Evolutionary conservation across 1,284 basidiomycete genomes (phyloP), one percentile per base, ranked within the genome.

Genomic region (Moesziomyces parantarcticus): DNA sequence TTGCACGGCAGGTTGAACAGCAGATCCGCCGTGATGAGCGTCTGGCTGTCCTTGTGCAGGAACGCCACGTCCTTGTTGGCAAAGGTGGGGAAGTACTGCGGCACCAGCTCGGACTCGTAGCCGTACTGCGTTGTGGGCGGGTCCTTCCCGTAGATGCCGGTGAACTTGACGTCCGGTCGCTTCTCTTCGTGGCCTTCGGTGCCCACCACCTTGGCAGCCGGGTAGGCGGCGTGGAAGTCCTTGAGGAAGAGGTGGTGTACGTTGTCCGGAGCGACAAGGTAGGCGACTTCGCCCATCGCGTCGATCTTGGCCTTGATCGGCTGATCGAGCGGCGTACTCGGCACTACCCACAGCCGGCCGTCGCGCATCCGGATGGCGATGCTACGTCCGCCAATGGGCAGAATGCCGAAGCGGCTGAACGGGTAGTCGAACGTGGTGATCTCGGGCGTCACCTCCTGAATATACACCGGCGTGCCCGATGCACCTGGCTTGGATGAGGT

Each of bases 61-160:
- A 95, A 97, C 0, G 92, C 92, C 18, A 97, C 89, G 69, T 97
- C 96, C 82, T 93, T 90, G 83, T 94, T 95, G 74, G 86, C 86
- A 84, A 91, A 90, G 0, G 92, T 91, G 14, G 91, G 88, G 79
- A 96, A 94, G 82, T 91, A 92, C 79, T 68, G 53, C 3, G 66
- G 55, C 8, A 60, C 51, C 34, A 77, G 49, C 40, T 79, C 78
- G 44, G 49, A 50, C 49, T 80, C 78, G 58, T 71, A 80, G 40
- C 75, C 77, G 64, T 80, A 80, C 41, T 45, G 45, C 0, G 57
- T 73, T 20, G 32, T 29, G 13, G 55, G 44, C 3, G 70, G 45
- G 42, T 79, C 76, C 21, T 44, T 58, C 56, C 79, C 79, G 46
- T 80, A 80, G 60, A 76, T 68, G 36, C 79, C 79, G 39, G 43